phyloP scores from a whole-genome alignment of 805 yeast species.

The Kregervanrija fluxuum region DNA sequence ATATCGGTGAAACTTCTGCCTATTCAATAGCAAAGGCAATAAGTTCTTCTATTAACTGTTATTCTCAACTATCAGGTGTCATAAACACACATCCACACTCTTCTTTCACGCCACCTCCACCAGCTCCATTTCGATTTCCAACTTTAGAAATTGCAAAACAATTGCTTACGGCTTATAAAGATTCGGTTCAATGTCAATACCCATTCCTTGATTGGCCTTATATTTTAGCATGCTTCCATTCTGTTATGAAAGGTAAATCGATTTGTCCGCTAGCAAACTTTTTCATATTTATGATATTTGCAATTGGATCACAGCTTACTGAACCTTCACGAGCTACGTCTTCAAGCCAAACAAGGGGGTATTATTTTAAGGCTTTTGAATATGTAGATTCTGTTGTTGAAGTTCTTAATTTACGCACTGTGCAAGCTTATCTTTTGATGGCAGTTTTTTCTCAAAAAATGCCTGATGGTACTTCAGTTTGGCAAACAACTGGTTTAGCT shows the following conservation, averaged over 20 bases:
- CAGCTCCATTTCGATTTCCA: constrained; percentile 18
- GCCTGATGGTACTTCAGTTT: constrained; percentile 28
- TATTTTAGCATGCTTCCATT: constrained; percentile 14
- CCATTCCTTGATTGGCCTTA: constrained; percentile 29
- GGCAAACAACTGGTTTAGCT: constrained; percentile 28
- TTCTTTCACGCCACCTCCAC: too few species aligned
- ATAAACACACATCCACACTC: not conserved
- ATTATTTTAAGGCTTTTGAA: constrained; percentile 27
- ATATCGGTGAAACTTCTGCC: constrained; percentile 26
- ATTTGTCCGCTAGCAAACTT: constrained; percentile 16
- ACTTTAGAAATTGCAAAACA: constrained; percentile 9
- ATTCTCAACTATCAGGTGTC: constrained; percentile 1
- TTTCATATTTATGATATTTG: constrained; percentile 28
- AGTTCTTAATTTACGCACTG: constrained; percentile 19
- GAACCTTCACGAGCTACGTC: constrained; percentile 6
- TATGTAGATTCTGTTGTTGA: constrained; percentile 18
- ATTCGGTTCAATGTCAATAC: constrained; percentile 29
- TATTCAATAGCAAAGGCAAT: constrained; percentile 28
- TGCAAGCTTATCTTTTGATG: constrained; percentile 27
- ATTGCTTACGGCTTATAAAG: constrained; percentile 19
- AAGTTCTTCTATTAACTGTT: constrained; percentile 18
- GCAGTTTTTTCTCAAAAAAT: constrained; percentile 28
- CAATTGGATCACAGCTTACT: constrained; percentile 23
- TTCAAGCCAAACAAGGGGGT: constrained; percentile 19
- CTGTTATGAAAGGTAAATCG: constrained; percentile 14